Base-by-base conservation (phyloP, 768 basidiomycete genomes). In the Rhodosporidiobolus odoratus region DNA sequence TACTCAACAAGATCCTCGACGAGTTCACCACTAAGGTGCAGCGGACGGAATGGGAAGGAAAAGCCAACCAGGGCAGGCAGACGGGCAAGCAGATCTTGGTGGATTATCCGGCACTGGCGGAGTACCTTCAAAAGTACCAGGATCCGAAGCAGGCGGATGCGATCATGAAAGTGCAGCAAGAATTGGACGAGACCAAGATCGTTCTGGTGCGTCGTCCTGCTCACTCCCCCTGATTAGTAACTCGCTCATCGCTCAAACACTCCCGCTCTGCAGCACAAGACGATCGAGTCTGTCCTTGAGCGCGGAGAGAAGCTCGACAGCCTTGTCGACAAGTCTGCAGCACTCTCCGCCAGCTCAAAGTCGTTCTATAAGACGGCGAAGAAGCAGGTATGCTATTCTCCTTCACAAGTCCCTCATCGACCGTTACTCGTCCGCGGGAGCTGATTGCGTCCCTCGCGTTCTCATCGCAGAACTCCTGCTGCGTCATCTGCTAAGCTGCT, bases 301-400 rank as follows among this genome's bases (percentile, higher is more conserved):
- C 87, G 96, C 19, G 96, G 96, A 53, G 95, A 98, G 85, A 93
- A 92, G 81, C 84, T 99, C 54, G 93, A 97, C 80, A 91, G 91
- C 79, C 83, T 98, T 15, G 95, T 98, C 19, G 94, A 97, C 77
- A 86, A 94, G 47, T 96, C 93, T 32, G 73, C 65, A 88, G 90
- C 78, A 88, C 89, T 41, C 81, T 97, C 65, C 91, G 92, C 47
- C 23, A 91, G 93, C 82, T 91, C 87, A 81, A 97, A 97, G 87
- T 90, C 91, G 89, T 99, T 99, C 79, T 98, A 97, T 84, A 96
- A 97, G 88, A 96, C 94, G 13, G 92, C 95, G 3, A 98, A 97
- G 89, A 95, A 94, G 89, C 74, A 70, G 54, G 94, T 92, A 65
- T 61, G 84, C 27, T 59, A 38, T 27, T 27, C 16, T 35, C 19